These are phyloP conservation scores for Jaminaea rosea DNA, from an alignment of 1,284 basidiomycete genomes.

Conservation along the genomic window DNA sequence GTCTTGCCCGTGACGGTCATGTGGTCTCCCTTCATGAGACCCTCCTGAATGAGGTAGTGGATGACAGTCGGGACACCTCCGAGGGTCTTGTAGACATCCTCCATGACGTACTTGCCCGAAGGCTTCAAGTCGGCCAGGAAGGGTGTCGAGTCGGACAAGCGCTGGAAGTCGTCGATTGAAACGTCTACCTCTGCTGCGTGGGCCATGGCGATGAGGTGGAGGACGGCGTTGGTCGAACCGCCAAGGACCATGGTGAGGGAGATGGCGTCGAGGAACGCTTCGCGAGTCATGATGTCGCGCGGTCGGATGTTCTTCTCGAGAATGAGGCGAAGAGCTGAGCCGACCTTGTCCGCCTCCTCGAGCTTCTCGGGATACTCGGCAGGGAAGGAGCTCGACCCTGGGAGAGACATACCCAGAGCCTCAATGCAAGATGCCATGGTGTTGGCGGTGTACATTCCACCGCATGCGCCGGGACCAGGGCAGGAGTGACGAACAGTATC, in stretches of 20 bases:
- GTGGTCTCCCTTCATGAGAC: constrained; percentile 50
- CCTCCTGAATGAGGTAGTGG: constrained; percentile 43
- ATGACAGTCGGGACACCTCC: constrained; percentile 51
- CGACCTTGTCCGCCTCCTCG: constrained; percentile 35
- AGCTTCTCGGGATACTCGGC: constrained; percentile 45
- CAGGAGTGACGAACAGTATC: constrained; percentile 42
- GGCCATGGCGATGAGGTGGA: constrained; percentile 44
- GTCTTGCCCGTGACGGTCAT: constrained; percentile 44
- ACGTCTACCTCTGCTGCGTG: constrained; percentile 40
- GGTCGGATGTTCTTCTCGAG: constrained; percentile 45
- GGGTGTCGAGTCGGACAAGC: constrained; percentile 37
- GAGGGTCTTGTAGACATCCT: constrained; percentile 40
- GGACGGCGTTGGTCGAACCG: constrained; percentile 42
- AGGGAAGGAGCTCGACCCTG: constrained; percentile 40
- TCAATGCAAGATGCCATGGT: constrained; percentile 46
- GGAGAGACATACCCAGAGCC: constrained; percentile 45
- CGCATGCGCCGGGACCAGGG: constrained; percentile 44
- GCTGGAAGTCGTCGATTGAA: constrained; percentile 44
- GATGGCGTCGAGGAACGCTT: constrained; percentile 44
- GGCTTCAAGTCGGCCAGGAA: constrained; percentile 47
- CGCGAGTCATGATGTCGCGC: constrained; percentile 42
- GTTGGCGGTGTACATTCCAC: constrained; percentile 48
- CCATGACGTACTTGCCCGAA: constrained; percentile 46
- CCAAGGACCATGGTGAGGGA: constrained; percentile 44
- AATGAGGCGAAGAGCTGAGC: constrained; percentile 36